Conservation (phyloP, 2,329 filamentous ascomycete genomes). For the Penicillium sp. region DNA sequence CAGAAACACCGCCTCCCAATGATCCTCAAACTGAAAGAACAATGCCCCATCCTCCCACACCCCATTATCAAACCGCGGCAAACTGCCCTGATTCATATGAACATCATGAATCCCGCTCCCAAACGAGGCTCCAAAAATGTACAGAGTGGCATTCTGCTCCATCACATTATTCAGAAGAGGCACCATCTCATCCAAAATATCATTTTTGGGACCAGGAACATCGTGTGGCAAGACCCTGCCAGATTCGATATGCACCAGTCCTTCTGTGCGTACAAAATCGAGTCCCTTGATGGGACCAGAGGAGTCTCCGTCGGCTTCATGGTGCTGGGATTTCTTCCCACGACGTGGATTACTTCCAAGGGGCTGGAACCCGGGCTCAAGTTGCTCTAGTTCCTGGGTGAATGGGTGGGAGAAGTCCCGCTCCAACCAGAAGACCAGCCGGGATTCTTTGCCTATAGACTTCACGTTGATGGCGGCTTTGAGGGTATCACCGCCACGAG, state of each 20-base stretch:
- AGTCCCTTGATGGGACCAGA: conserved; percentile 4
- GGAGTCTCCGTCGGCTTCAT: background rate
- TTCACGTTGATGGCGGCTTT: conserved; percentile 19
- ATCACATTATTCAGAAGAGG: conserved; percentile 13
- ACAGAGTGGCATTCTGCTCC: conserved; percentile 10
- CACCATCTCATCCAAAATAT: conserved; percentile 28
- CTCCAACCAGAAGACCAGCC: conserved; percentile 18
- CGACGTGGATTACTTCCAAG: background rate
- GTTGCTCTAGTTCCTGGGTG: conserved; percentile 4
- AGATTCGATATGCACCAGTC: conserved; percentile 11
- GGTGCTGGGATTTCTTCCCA: too few relatives aligned
- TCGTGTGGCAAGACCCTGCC: conserved; percentile 19
- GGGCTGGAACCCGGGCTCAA: conserved; percentile 11
- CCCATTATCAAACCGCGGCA: conserved; percentile 11
- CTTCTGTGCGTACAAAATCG: conserved; percentile 15
- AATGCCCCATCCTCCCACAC: conserved; percentile 19
- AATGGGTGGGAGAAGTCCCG: conserved; percentile 12
- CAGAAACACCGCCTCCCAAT: conserved; percentile 19
- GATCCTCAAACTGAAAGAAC: conserved; percentile 9
- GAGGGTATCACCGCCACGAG: background rate
- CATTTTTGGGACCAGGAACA: conserved; percentile 22
- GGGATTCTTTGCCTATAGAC: conserved; percentile 15
- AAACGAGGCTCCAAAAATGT: conserved; percentile 16
- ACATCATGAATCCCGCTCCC: conserved; percentile 16
- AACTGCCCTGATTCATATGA: conserved; percentile 22